Evolutionary conservation across 306 rosid species (phyloP).

Genomic region (Glycyrrhiza uralensis): DNA sequence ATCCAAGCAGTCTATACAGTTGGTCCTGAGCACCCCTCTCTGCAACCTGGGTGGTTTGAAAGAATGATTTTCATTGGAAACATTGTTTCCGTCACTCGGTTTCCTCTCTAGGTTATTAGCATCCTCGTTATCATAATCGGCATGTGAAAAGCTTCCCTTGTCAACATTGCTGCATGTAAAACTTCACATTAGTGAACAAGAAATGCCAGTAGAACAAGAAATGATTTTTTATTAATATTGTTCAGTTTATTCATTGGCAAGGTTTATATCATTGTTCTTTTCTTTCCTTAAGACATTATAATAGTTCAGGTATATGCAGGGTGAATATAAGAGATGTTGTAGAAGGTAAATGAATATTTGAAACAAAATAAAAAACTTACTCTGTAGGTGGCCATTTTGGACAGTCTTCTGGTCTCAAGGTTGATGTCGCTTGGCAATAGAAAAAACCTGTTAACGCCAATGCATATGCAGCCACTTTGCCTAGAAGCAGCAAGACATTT

Average conservation of each 20-base stretch:
- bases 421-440: conserved; percentile 66
- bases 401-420: conserved; percentile 44
- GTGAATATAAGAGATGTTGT: not conserved
- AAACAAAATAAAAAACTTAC: conserved; percentile 51
- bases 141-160: conserved; percentile 22
- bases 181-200: conserved; percentile 23
- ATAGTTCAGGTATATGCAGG: not conserved
- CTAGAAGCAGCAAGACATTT: conserved; percentile 68
- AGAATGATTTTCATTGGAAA: conserved; percentile 34
- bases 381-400: conserved; percentile 40
- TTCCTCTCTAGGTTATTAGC: conserved; percentile 41
- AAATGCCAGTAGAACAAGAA: conserved; percentile 4
- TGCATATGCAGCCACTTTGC: conserved; percentile 72
- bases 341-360: conserved; percentile 3
- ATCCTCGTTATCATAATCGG: conserved; percentile 35
- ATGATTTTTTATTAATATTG: not conserved
- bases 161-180: conserved; percentile 35
- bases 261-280: not conserved
- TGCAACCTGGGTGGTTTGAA: conserved; percentile 56
- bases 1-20: conserved; percentile 96
- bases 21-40: conserved; percentile 89
- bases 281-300: not conserved
- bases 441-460: conserved; percentile 76
- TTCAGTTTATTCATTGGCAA: not conserved
- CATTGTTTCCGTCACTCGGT: conserved; percentile 40